Conservation (phyloP, 441 rosid species). For the Brassica balearica region DNA sequence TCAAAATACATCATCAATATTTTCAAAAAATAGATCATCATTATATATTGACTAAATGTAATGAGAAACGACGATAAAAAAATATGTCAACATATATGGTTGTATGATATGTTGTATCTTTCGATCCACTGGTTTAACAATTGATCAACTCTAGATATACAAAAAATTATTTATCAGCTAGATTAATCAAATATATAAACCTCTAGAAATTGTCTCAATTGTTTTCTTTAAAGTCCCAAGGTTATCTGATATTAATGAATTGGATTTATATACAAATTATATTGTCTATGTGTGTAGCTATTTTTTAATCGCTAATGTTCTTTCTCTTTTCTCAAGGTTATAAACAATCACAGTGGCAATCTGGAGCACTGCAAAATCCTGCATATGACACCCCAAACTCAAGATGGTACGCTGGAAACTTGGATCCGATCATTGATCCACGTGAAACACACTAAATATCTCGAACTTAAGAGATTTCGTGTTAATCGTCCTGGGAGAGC, state of each 20-base stretch:
- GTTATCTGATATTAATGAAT: neutral
- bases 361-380: neutral
- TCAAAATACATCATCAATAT: neutral
- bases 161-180: neutral
- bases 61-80: neutral
- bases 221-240: neutral
- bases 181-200: neutral
- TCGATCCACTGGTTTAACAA: neutral
- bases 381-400: neutral
- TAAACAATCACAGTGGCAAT: conserved; percentile 11
- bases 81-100: neutral
- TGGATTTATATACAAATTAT: neutral
- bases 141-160: neutral
- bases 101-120: neutral
- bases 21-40: neutral
- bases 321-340: conserved; percentile 19
- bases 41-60: neutral
- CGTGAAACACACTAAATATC: neutral
- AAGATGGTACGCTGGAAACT: conserved; percentile 7
- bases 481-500: too few species aligned
- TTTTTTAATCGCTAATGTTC: neutral
- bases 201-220: neutral
- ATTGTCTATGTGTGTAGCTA: neutral
- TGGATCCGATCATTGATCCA: conserved; percentile 17
- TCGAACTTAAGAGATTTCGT: neutral